phyloP scores from a whole-genome alignment of 345 rosid species.

The Punica granatum region DNA sequence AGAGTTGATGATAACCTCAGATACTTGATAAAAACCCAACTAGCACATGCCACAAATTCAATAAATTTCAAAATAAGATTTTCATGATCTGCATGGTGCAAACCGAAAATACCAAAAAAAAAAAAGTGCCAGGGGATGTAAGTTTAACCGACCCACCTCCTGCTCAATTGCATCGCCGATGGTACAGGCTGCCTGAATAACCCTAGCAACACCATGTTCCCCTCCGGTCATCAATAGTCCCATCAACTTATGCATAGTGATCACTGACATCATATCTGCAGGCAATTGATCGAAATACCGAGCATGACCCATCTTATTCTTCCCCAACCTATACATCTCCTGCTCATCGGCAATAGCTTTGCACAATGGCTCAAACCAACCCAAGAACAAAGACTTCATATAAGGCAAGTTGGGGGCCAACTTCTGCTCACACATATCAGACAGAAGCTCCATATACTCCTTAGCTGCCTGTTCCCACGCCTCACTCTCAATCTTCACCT shows the following conservation, averaged over 20 bases:
- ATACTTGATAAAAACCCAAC: background rate
- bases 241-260: slow-evolving; percentile 87
- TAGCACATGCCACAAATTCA: background rate
- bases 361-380: slow-evolving; percentile 92
- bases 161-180: slow-evolving; percentile 94
- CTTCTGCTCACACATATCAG: slow-evolving; percentile 86
- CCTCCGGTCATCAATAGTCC: slow-evolving; percentile 74
- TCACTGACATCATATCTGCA: slow-evolving; percentile 84
- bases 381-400: slow-evolving; percentile 81
- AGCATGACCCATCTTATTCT: slow-evolving; percentile 41
- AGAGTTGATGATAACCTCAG: background rate
- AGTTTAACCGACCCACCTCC: slow-evolving; percentile 48
- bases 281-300: slow-evolving; percentile 65
- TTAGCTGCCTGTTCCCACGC: slow-evolving; percentile 88
- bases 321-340: slow-evolving; percentile 45
- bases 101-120: background rate
- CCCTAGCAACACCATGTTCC: slow-evolving; percentile 62
- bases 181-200: slow-evolving; percentile 61
- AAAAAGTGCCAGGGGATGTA: background rate
- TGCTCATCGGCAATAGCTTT: slow-evolving; percentile 69
- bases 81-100: background rate
- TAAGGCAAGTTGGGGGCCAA: slow-evolving; percentile 93
- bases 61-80: background rate
- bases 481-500: slow-evolving; percentile 85
- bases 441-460: slow-evolving; percentile 75